Evolutionary conservation across 2,329 filamentous ascomycete genomes (phyloP), one percentile per base, ranked within the genome.

Genomic region (Dichotomopilus funicola): DNA sequence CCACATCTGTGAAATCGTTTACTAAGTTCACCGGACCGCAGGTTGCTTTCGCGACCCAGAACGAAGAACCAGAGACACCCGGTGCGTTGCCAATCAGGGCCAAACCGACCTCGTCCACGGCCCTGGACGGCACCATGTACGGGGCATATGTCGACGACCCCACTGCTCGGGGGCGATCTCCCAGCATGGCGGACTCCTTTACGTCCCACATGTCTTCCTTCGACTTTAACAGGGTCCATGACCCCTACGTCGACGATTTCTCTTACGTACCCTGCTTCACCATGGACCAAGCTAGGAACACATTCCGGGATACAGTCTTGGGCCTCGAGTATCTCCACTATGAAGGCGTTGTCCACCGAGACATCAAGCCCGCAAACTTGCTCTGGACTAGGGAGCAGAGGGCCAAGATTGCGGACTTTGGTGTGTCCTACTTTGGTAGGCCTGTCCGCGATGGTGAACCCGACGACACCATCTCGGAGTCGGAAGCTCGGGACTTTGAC

Each of bases 401-500:
- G 11, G 89, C 96, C 66, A 99, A 99, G 76, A 99, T 99, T 58
- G 97, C 94, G 5, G 94, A 99, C 67, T 99, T 99, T 74, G 94
- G 94, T 36, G 94, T 99, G 1, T 99, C 94, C 1, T 99, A 97
- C 70, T 89, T 99, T 60, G 94, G 94, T 34, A 85, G 90, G 50
- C 90, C 90, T 1, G 88, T 91, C 56, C 81, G 89, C 41, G 89
- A 95, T 47, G 88, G 88, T 52, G 89, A 95, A 64, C 80, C 84
- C 40, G 86, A 89, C 56, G 87, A 91, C 71, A 85, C 74, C 58
- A 85, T 76, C 13, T 87, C 87, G 4, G 89, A 95, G 67, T 89
- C 86, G 0, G 91, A 96, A 69, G 88, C 89, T 9, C 85, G 83
- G 42, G 89, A 95, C 65, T 84, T 95, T 56, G 91, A 96, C 64